phyloP scores from a whole-genome alignment of 805 yeast genomes.

The Starmerella floris region DNA sequence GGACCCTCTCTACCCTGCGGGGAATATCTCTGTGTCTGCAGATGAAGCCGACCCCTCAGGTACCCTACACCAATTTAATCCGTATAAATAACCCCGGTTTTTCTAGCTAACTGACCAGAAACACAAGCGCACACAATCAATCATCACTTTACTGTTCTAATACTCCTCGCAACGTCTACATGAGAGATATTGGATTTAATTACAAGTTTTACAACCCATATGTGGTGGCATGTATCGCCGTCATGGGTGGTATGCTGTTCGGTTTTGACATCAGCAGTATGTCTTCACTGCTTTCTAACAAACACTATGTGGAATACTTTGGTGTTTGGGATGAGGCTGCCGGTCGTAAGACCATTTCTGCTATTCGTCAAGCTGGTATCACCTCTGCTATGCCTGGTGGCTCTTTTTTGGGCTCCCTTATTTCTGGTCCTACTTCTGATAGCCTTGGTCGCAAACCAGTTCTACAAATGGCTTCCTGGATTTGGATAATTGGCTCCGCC shows the following conservation, averaged over 20 bases:
- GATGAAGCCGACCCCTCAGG: too few relatives aligned
- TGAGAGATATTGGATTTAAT: constrained; percentile 15
- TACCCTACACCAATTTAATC: not conserved
- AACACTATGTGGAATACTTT: constrained; percentile 41
- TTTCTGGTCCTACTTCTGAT: constrained; percentile 40
- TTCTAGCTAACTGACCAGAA: not conserved
- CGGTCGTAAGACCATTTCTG: constrained; percentile 2
- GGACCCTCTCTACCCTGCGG: too few relatives aligned
- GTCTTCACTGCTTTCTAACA: constrained; percentile 48
- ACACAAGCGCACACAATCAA: too few relatives aligned
- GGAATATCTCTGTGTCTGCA: too few relatives aligned
- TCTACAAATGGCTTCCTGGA: constrained; percentile 39
- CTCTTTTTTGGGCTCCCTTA: constrained; percentile 54
- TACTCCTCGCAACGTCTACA: too few relatives aligned
- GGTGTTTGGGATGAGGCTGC: constrained; percentile 36
- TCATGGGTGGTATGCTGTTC: constrained; percentile 58
- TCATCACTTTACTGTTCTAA: too few relatives aligned
- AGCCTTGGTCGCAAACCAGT: constrained; percentile 43
- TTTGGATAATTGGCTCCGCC: constrained; percentile 53
- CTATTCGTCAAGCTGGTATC: constrained; percentile 48
- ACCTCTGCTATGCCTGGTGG: constrained; percentile 70
- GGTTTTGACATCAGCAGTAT: constrained; percentile 74
- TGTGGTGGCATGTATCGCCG: constrained; percentile 41
- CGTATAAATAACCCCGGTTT: not conserved
- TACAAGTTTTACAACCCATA: constrained; percentile 43